These are phyloP conservation scores for Fusarium clavum DNA, from an alignment of 2,329 filamentous ascomycete genomes.

Conservation along the genomic window DNA sequence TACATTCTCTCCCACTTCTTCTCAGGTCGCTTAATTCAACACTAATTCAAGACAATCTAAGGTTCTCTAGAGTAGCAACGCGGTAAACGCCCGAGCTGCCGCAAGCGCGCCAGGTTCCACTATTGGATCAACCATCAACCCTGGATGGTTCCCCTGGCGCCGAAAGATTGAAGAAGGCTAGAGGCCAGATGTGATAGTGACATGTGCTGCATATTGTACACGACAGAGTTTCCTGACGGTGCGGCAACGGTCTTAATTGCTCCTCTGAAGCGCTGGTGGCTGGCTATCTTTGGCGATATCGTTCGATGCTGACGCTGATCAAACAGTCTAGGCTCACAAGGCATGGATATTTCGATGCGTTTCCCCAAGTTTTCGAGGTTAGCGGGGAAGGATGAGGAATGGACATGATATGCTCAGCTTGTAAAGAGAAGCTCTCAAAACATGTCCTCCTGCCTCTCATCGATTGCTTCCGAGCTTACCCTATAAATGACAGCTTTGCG, in stretches of 20 bases:
- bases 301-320: conserved; percentile 4
- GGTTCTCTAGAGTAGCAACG: not conserved
- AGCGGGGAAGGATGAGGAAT: not conserved
- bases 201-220: conserved; percentile 5
- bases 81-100: not conserved
- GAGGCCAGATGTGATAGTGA: conserved; percentile 24
- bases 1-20: not conserved
- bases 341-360: not conserved
- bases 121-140: not conserved
- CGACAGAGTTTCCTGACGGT: not conserved
- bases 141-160: conserved; percentile 12
- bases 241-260: conserved; percentile 12
- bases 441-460: no score
- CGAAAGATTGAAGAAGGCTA: not conserved
- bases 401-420: no score
- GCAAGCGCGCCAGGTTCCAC: not conserved
- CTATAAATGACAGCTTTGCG: not conserved
- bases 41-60: not conserved
- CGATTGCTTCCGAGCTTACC: not conserved
- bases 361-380: not conserved
- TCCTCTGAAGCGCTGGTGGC: conserved; percentile 3
- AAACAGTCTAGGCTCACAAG: not conserved
- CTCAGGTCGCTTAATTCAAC: not conserved
- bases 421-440: no score
- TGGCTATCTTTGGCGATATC: not conserved